These are phyloP conservation scores for Entoloma clypeatum DNA, from an alignment of 1,284 basidiomycete genomes.

Conservation along the genomic window DNA sequence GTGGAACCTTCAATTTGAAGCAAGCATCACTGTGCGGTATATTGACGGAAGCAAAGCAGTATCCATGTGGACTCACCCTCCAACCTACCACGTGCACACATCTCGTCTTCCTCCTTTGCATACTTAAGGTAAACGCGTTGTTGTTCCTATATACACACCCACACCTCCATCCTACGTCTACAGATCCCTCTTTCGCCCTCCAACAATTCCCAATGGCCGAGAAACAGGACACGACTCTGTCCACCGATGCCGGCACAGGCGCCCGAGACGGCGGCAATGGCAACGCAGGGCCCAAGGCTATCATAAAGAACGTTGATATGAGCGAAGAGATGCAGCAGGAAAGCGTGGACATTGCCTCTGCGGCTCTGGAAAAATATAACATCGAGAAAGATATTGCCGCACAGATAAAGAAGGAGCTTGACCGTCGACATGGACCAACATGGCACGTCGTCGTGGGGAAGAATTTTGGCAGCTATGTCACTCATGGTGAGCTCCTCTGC, in stretches of 20 bases:
- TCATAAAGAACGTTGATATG: slow-evolving; percentile 99
- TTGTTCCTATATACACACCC: slow-evolving; percentile 11
- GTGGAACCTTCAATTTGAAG: too few relatives aligned
- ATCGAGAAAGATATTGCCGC: slow-evolving; percentile 99
- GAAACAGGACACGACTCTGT: slow-evolving; percentile 54
- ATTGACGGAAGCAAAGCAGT: not conserved
- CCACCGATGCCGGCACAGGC: slow-evolving; percentile 47
- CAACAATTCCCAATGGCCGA: slow-evolving; percentile 48
- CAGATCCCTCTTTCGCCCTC: slow-evolving; percentile 1
- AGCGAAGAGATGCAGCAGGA: slow-evolving; percentile 93
- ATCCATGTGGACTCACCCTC: not conserved
- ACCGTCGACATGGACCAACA: slow-evolving; percentile 86
- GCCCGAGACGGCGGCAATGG: slow-evolving; percentile 46
- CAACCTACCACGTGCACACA: slow-evolving; percentile 20
- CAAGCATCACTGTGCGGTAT: too few relatives aligned
- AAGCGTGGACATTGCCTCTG: slow-evolving; percentile 82
- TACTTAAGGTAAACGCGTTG: slow-evolving; percentile 19
- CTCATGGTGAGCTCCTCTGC: slow-evolving; percentile 72
- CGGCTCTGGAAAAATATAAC: slow-evolving; percentile 85
- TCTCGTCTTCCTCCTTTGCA: slow-evolving; percentile 16
- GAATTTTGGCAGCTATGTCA: slow-evolving; percentile 97
- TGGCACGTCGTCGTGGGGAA: slow-evolving; percentile 99
- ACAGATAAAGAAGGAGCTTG: slow-evolving; percentile 97
- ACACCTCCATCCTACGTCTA: slow-evolving; percentile 5
- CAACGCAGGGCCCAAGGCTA: slow-evolving; percentile 61